A percentile compares a stretch with the other conserved stretches of the same genome.
Evolutionary conservation across 192 early-diverging fungal genomes (phyloP).

Genomic region (Coemansia sp.): DNA sequence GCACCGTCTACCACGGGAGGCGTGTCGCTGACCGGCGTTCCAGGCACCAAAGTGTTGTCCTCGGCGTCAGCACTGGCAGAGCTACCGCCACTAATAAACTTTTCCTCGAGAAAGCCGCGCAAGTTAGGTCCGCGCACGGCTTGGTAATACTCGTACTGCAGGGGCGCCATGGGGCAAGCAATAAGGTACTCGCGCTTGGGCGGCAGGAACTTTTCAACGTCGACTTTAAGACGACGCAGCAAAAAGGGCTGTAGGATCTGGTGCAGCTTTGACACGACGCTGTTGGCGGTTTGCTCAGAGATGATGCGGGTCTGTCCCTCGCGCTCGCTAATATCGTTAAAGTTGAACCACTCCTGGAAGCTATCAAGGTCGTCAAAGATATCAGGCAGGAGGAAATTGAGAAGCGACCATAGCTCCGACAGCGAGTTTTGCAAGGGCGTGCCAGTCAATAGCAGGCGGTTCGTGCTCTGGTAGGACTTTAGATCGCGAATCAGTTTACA

Average conservation of each 20-base stretch:
- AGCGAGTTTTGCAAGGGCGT: constrained; percentile 95
- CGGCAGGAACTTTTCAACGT: constrained; percentile 85
- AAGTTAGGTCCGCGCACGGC: constrained; percentile 62
- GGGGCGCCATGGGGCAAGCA: constrained; percentile 68
- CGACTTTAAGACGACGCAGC: constrained; percentile 60
- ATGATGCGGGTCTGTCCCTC: constrained; percentile 64
- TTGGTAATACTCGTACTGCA: constrained; percentile 73
- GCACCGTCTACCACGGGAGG: not conserved
- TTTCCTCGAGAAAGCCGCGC: constrained; percentile 57
- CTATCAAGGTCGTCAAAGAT: constrained; percentile 87
- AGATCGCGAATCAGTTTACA: constrained; percentile 86
- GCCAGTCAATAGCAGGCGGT: constrained; percentile 85
- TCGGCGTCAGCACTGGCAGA: not conserved
- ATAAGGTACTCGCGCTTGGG: constrained; percentile 89
- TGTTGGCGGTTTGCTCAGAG: constrained; percentile 63
- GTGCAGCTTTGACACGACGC: constrained; percentile 79
- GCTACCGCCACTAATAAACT: not conserved
- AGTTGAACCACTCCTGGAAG: constrained; percentile 87
- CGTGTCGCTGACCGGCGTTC: constrained; percentile 18
- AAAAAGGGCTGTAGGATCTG: constrained; percentile 77
- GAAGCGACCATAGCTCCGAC: constrained; percentile 89
- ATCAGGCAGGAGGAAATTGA: constrained; percentile 94
- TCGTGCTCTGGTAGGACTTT: constrained; percentile 79
- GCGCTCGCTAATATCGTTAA: constrained; percentile 67
- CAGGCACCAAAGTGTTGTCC: constrained; percentile 19